These are phyloP conservation scores for Malus sylvestris DNA, from an alignment of 306 rosid genomes.

Conservation along the genomic window DNA sequence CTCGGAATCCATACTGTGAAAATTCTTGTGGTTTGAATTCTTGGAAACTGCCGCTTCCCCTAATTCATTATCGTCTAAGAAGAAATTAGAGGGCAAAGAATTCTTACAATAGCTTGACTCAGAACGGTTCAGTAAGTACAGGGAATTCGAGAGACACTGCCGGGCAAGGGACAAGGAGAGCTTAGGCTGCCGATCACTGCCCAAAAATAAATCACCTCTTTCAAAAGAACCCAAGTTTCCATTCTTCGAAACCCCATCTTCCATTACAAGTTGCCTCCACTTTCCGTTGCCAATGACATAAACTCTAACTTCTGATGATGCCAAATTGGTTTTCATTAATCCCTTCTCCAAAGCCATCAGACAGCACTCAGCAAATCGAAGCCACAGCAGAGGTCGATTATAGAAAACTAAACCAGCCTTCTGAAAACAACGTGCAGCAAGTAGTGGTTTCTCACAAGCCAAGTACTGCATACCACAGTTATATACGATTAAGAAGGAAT, in stretches of 20 bases:
- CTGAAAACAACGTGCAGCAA: constrained; percentile 88
- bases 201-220: constrained; percentile 33
- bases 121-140: constrained; percentile 53
- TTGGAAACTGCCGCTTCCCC: constrained; percentile 51
- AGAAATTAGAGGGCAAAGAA: constrained; percentile 54
- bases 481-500: constrained; percentile 66
- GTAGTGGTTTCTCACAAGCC: constrained; percentile 83
- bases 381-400: constrained; percentile 91
- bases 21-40: constrained; percentile 51
- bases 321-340: constrained; percentile 33
- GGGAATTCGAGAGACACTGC: constrained; percentile 69
- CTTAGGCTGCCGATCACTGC: constrained; percentile 56
- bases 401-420: constrained; percentile 80
- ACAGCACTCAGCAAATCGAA: constrained; percentile 94
- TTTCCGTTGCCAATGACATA: constrained; percentile 76
- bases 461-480: constrained; percentile 90
- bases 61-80: constrained; percentile 57
- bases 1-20: constrained; percentile 55
- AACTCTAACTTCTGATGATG: constrained; percentile 54
- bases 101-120: constrained; percentile 38
- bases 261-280: constrained; percentile 90
- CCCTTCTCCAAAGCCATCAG: constrained; percentile 90
- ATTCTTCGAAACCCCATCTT: constrained; percentile 51
- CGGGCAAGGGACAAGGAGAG: constrained; percentile 77
- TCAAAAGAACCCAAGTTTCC: constrained; percentile 34